phyloP scores from a whole-genome alignment of 306 rosid genomes.

The Trifolium subterraneum region DNA sequence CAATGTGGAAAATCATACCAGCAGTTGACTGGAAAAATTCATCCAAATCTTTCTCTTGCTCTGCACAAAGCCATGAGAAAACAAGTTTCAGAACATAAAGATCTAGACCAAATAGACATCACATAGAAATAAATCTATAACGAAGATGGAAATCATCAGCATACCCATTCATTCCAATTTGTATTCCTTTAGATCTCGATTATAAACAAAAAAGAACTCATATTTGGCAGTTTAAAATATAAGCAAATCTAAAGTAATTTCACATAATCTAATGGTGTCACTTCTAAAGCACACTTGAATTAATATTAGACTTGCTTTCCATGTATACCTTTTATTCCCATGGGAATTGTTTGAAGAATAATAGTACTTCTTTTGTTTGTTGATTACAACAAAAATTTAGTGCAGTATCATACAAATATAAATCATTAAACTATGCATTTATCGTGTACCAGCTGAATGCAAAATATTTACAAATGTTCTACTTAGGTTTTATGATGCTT shows the following conservation, averaged over 20 bases:
- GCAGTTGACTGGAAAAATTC: conserved; percentile 91
- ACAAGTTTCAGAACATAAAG: not conserved
- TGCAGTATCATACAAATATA: not conserved
- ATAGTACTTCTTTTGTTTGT: not conserved
- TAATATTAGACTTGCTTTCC: not conserved
- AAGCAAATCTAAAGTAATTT: not conserved
- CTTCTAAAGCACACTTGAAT: not conserved
- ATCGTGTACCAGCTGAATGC: not conserved
- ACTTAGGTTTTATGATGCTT: not conserved
- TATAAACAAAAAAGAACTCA: not conserved
- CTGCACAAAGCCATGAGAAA: conserved; percentile 46
- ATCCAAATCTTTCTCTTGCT: conserved; percentile 77
- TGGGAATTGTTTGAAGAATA: not conserved
- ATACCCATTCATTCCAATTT: conserved; percentile 30
- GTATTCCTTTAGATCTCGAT: not conserved
- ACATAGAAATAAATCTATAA: not conserved
- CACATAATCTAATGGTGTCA: not conserved
- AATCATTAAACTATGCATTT: not conserved
- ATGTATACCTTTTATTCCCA: not conserved
- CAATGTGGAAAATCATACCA: conserved; percentile 51
- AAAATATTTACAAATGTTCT: conserved; percentile 8
- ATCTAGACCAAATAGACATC: not conserved
- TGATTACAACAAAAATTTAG: not conserved
- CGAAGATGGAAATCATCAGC: conserved; percentile 6
- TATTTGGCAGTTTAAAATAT: not conserved